A percentile compares a stretch with the other conserved stretches of the same genome.
Evolutionary conservation across 805 yeast species (phyloP).

Genomic region (Candida insectalens): DNA sequence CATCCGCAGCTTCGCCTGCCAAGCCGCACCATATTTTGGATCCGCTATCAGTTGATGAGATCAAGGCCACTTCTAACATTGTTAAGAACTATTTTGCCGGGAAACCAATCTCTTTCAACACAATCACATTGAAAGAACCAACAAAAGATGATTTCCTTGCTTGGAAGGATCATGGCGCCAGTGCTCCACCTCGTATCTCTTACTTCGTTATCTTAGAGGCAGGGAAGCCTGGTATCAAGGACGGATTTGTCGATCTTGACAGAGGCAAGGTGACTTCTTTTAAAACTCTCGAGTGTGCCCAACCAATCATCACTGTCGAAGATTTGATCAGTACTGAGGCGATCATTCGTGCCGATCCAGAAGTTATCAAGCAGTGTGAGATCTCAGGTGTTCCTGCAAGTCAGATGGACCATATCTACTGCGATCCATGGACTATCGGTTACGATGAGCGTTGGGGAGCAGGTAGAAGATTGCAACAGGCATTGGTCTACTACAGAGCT

Average conservation of each 20-base stretch:
- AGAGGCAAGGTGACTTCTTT: slow-evolving; percentile 36
- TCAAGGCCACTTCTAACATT: slow-evolving; percentile 43
- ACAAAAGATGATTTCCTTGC: slow-evolving; percentile 49
- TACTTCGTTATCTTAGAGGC: slow-evolving; percentile 52
- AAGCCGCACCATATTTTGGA: slow-evolving; percentile 60
- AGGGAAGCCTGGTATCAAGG: slow-evolving; percentile 55
- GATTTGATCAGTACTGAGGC: slow-evolving; percentile 57
- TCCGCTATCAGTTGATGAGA: slow-evolving; percentile 58
- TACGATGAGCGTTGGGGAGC: slow-evolving; percentile 70
- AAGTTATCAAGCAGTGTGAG: slow-evolving; percentile 63
- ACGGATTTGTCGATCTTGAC: slow-evolving; percentile 57
- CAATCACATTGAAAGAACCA: slow-evolving; percentile 66
- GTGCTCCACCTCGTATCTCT: slow-evolving; percentile 61
- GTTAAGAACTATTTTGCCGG: slow-evolving; percentile 40
- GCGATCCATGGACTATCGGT: slow-evolving; percentile 62
- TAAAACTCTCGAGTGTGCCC: slow-evolving; percentile 47
- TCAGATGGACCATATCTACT: slow-evolving; percentile 52
- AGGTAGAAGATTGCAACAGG: slow-evolving; percentile 67
- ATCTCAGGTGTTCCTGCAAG: slow-evolving; percentile 56
- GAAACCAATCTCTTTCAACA: slow-evolving; percentile 44
- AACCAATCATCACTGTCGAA: slow-evolving; percentile 65
- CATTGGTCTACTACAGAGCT: slow-evolving; percentile 67
- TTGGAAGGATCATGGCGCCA: slow-evolving; percentile 55
- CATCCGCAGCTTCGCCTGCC: slow-evolving; percentile 43
- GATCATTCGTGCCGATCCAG: slow-evolving; percentile 59